Evolutionary conservation across 192 early-diverging fungal species (phyloP).

Genomic region (Anaeromyces robustus): DNA sequence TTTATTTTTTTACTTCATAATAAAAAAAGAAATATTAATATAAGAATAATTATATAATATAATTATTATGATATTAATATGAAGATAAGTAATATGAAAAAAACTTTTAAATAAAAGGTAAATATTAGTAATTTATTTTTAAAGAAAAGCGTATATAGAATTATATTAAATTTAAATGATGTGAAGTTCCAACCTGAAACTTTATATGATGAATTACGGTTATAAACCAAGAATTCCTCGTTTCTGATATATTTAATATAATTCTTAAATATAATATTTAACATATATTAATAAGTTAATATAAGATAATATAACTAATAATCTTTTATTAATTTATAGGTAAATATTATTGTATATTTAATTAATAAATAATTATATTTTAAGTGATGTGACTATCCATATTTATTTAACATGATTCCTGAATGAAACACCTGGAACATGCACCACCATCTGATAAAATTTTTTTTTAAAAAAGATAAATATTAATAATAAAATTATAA

Average conservation of each 20-base stretch:
- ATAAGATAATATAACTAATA: too few relatives aligned
- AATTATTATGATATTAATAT: too few relatives aligned
- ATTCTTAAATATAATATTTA: too few relatives aligned
- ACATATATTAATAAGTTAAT: not conserved
- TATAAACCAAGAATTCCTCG: not conserved
- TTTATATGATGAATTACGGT: not conserved
- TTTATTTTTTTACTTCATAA: too few relatives aligned
- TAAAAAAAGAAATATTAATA: too few relatives aligned
- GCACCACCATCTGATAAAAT: not conserved
- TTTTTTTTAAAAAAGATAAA: not conserved
- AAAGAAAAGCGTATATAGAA: not conserved
- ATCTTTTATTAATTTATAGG: too few relatives aligned
- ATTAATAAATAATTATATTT: not conserved
- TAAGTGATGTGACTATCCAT: not conserved
- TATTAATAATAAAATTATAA: too few relatives aligned
- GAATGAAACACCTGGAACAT: not conserved
- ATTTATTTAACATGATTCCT: not conserved
- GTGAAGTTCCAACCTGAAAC: not conserved
- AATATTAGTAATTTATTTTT: not conserved
- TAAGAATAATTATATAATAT: too few relatives aligned
- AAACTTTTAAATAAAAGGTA: not conserved
- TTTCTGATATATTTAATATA: not conserved
- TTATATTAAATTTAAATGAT: not conserved
- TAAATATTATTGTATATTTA: not conserved
- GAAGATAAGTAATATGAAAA: too few relatives aligned